Conservation (phyloP, 352 stramenopile species). For the Phytophthora fragariaefolia region DNA sequence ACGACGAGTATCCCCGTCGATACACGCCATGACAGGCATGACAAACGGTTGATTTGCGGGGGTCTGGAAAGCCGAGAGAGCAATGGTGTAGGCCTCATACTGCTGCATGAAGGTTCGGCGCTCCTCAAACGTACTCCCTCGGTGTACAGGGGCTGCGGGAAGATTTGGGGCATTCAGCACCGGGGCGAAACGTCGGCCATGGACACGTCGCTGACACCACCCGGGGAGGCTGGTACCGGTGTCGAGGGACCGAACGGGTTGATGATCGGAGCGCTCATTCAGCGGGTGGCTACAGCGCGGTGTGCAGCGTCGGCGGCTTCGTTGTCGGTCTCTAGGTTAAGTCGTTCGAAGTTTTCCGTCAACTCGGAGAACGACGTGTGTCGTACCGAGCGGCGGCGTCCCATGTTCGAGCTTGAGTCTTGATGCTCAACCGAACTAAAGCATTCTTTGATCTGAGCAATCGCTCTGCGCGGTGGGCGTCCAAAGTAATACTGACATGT, state of each 20-base stretch:
- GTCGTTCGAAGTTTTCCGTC: constrained; percentile 11
- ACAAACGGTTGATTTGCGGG: background rate
- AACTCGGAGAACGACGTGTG: constrained; percentile 12
- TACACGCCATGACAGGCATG: background rate
- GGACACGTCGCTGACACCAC: background rate
- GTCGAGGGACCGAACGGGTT: background rate
- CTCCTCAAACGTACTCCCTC: background rate
- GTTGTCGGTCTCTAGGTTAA: constrained; percentile 6
- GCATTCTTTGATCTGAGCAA: constrained; percentile 17
- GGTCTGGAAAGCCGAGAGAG: background rate
- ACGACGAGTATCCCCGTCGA: background rate
- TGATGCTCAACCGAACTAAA: constrained; percentile 8
- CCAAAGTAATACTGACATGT: constrained; percentile 1
- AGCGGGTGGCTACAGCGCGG: background rate
- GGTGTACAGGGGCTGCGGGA: background rate
- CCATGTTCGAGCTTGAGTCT: background rate
- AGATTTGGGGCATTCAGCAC: background rate
- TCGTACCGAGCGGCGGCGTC: background rate
- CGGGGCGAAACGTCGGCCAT: background rate
- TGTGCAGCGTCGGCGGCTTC: background rate
- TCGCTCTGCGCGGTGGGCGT: background rate
- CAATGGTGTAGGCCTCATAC: background rate
- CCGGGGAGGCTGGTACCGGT: background rate
- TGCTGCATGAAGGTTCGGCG: background rate
- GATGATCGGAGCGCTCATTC: background rate